Percentiles rank a stretch among this genome's conserved stretches.
Conservation (phyloP, 495 filamentous ascomycete species). For the Talaromyces ruber region DNA sequence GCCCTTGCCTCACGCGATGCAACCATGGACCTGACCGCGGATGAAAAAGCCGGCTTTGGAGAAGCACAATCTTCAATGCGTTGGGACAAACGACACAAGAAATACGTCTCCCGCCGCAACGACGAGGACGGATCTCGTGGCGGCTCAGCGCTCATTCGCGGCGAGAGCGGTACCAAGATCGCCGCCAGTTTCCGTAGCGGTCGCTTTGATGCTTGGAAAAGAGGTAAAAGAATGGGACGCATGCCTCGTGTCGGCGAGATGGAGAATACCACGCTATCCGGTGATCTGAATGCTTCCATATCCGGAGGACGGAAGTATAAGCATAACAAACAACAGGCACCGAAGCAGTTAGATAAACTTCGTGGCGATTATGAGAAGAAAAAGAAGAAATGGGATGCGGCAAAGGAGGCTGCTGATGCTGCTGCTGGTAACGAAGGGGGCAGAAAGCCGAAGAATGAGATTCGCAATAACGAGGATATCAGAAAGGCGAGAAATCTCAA, state of each 20-base stretch:
- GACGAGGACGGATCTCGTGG: conserved; percentile 91
- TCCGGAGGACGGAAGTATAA: conserved; percentile 53
- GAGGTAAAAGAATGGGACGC: conserved; percentile 66
- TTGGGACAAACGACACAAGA: conserved; percentile 95
- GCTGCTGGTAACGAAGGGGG: conserved; percentile 40
- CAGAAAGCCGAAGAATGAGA: conserved; percentile 56
- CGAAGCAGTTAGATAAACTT: conserved; percentile 86
- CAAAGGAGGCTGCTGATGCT: conserved; percentile 62
- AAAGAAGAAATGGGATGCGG: conserved; percentile 84
- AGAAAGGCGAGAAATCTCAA: conserved; percentile 67
- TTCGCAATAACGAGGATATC: conserved; percentile 77
- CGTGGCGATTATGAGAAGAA: conserved; percentile 80
- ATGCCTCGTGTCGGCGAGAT: conserved; percentile 75
- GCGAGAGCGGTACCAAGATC: conserved; percentile 93
- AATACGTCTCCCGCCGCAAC: conserved; percentile 84
- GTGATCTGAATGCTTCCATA: conserved; percentile 18
- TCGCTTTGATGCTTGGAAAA: conserved; percentile 86
- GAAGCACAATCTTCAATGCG: conserved; percentile 67
- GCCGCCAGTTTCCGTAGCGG: conserved; percentile 87
- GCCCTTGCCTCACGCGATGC: conserved; percentile 70
- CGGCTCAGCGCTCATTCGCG: conserved; percentile 64
- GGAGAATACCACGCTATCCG: conserved; percentile 44
- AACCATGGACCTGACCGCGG: conserved; percentile 81
- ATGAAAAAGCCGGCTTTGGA: conserved; percentile 71
- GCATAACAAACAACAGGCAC: conserved; percentile 76